Percentiles rank a stretch among this genome's conserved stretches.
Evolutionary conservation across 2,329 filamentous ascomycete genomes (phyloP).

Genomic region (Bipolaris oryzae): DNA sequence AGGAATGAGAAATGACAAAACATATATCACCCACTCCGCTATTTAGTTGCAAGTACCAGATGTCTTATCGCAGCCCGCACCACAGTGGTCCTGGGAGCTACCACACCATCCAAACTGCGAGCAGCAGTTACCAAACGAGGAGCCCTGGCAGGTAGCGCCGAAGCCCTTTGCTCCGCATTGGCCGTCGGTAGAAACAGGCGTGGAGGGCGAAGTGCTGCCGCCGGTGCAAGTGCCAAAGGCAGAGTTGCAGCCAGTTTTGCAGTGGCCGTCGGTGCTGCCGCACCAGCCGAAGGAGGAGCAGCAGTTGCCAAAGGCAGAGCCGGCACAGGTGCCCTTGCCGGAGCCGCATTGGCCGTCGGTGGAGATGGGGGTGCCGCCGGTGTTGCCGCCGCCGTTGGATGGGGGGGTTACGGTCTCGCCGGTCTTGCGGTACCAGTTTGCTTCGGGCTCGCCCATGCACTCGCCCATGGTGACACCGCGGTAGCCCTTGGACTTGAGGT

Average conservation of each 20-base stretch:
- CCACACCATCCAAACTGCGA: slow-evolving; percentile 22
- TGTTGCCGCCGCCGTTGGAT: slow-evolving; percentile 20
- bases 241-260: slow-evolving; percentile 43
- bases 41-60: slow-evolving; percentile 16
- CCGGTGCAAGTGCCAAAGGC: slow-evolving; percentile 34
- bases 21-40: too few species aligned
- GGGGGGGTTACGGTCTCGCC: slow-evolving; percentile 32
- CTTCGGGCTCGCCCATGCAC: slow-evolving; percentile 54
- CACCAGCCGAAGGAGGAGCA: slow-evolving; percentile 55
- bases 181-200: slow-evolving; percentile 17
- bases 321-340: slow-evolving; percentile 30
- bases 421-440: slow-evolving; percentile 57
- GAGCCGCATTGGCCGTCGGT: slow-evolving; percentile 34
- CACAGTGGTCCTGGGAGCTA: slow-evolving; percentile 17
- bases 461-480: slow-evolving; percentile 56
- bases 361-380: slow-evolving; percentile 19
- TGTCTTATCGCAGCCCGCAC: slow-evolving; percentile 18
- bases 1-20: too few species aligned
- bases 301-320: slow-evolving; percentile 50
- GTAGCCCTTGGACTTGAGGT: slow-evolving; percentile 49
- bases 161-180: slow-evolving; percentile 12
- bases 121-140: slow-evolving; percentile 21
- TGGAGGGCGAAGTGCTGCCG: neutral
- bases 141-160: slow-evolving; percentile 15
- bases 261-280: slow-evolving; percentile 38